Evolutionary conservation across 2,329 filamentous ascomycete species (phyloP).

Genomic region (Rosellinia necatrix): DNA sequence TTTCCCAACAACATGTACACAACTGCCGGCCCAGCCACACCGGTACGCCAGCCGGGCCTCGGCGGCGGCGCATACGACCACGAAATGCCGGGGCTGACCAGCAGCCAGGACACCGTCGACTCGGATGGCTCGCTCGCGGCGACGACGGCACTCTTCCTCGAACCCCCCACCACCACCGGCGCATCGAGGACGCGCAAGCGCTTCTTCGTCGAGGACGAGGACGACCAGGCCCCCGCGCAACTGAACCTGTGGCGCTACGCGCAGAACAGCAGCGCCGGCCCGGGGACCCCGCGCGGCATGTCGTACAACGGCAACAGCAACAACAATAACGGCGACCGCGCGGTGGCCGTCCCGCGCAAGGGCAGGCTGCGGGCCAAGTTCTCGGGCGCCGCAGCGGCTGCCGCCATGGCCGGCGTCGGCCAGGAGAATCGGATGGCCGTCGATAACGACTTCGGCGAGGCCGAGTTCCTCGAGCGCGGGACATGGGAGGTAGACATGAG

Average conservation of each 20-base stretch:
- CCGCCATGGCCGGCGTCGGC: constrained; percentile 34
- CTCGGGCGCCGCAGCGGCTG: constrained; percentile 29
- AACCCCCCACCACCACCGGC: constrained; percentile 25
- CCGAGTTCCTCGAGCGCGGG: constrained; percentile 62
- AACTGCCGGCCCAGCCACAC: background rate
- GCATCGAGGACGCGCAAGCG: constrained; percentile 48
- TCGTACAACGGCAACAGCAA: no score
- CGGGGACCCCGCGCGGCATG: constrained; percentile 47
- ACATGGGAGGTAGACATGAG: constrained; percentile 49
- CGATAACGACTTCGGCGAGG: constrained; percentile 68
- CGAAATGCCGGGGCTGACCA: constrained; percentile 53
- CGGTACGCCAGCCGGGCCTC: constrained; percentile 26
- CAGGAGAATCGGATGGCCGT: constrained; percentile 54
- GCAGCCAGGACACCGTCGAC: constrained; percentile 59
- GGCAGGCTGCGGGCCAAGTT: constrained; percentile 26
- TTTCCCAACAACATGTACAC: constrained; percentile 26
- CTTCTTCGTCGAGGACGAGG: constrained; percentile 50
- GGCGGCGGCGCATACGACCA: constrained; percentile 25
- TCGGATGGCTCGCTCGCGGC: no score
- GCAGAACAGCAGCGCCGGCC: constrained; percentile 47
- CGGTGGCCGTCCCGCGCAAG: constrained; percentile 54
- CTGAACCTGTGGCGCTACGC: constrained; percentile 30
- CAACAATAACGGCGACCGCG: constrained; percentile 45
- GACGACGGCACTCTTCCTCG: no score
- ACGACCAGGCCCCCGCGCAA: constrained; percentile 36